Evolutionary conservation across 805 yeast genomes (phyloP), one percentile per base, ranked within the genome.

Genomic region (Pichia gijzeniarum): DNA sequence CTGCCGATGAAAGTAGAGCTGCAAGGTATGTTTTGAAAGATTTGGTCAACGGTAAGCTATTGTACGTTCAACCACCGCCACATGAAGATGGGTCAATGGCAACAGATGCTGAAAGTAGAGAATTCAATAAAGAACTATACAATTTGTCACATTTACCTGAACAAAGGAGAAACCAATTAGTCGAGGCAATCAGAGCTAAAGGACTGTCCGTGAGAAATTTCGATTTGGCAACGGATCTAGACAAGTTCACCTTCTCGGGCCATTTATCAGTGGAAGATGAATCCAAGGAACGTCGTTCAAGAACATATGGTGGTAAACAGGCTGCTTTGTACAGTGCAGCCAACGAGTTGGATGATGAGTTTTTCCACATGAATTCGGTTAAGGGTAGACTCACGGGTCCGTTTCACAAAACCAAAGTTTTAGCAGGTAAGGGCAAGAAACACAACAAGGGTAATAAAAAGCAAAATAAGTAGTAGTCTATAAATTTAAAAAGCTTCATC

Each of bases 1-100:
- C 88, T 54, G 98, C 99, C 3, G 99, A 93, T 70, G 95, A 89
- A 63, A 80, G 95, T 36, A 77, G 99, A 64, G 96, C 99, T 13
- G 81, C 96, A 35, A 76, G 99, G 63, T 85, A 86, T 55, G 78
- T 93, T 44, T 73, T 93, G 61, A 93, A 93, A 65, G 99, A 93
- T 64, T 93, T 89, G 57, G 97, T 95, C 22, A 86, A 78, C 63
- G 99, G 98, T 53, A 90, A 88, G 63, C 70, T 93, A 47, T 69
- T 88, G 40, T 90, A 75, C 60, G 82, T 86, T 35, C 82, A 80
- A 52, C 96, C 98, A 14, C 99, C 99, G 34, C 98, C 98, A 44
- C 61, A 73, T 18, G 79, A 69, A 4, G 82, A 77, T 42, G 82
- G 79, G 13, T 71, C 79, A 4, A 74, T 74, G 36, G 63, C 67